These are phyloP conservation scores for Trichoderma sp. DNA, from an alignment of 2,329 filamentous ascomycete species.

Conservation along the genomic window DNA sequence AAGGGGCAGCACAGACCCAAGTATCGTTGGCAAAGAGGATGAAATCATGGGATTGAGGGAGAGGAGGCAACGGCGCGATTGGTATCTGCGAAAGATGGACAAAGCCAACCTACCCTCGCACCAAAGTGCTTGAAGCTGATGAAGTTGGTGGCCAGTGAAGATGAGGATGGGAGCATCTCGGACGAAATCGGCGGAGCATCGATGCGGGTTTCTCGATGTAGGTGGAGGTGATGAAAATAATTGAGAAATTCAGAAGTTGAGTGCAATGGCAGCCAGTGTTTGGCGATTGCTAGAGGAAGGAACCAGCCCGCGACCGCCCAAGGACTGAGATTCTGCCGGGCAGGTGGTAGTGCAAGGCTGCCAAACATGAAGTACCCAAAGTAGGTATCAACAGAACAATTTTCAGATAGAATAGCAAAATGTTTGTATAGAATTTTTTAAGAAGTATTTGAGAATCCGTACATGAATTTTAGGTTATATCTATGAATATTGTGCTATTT, in stretches of 20 bases:
- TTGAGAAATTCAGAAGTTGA: not conserved
- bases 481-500: not conserved
- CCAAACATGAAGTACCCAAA: not conserved
- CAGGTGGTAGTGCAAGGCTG: not conserved
- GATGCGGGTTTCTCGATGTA: not conserved
- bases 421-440: not conserved
- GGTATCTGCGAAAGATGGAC: not conserved
- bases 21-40: not conserved
- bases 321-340: not conserved
- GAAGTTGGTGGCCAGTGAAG: not conserved
- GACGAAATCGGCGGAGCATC: not conserved
- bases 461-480: not conserved
- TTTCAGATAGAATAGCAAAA: not conserved
- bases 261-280: not conserved
- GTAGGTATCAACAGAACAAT: not conserved
- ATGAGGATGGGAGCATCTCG: not conserved
- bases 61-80: no score
- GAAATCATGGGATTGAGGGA: no score
- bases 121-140: not conserved
- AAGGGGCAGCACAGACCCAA: not conserved
- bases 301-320: not conserved
- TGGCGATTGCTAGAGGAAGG: not conserved
- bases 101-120: not conserved
- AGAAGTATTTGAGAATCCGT: not conserved
- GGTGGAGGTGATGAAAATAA: not conserved